Evolutionary conservation across 2,329 filamentous ascomycete genomes (phyloP).

Genomic region (Westerdykella sp.): DNA sequence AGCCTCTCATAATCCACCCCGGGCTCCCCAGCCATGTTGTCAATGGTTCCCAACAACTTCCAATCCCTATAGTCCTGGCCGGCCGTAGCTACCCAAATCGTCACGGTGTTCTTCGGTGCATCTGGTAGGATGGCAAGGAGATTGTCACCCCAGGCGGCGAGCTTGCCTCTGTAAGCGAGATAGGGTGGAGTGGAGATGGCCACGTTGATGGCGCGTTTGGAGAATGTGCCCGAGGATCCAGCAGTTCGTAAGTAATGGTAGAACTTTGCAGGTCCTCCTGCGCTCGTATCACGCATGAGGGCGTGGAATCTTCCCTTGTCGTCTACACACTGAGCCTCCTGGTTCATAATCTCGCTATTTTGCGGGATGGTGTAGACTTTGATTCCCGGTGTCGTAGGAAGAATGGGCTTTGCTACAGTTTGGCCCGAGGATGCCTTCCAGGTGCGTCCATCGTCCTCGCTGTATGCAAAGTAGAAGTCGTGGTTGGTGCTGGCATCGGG

Average conservation of each 20-base stretch:
- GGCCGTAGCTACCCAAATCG: slow-evolving; percentile 26
- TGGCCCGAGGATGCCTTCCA: slow-evolving; percentile 41
- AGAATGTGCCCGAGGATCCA: slow-evolving; percentile 19
- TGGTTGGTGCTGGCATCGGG: slow-evolving; percentile 46
- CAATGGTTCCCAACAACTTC: slow-evolving; percentile 26
- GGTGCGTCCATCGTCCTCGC: slow-evolving; percentile 40
- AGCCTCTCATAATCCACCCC: slow-evolving; percentile 28
- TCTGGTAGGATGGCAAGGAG: slow-evolving; percentile 28
- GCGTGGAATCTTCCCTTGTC: slow-evolving; percentile 44
- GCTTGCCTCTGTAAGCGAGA: slow-evolving; percentile 29
- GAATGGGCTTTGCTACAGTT: slow-evolving; percentile 39
- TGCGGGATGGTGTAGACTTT: slow-evolving; percentile 43
- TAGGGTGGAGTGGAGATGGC: slow-evolving; percentile 27
- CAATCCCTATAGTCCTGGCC: slow-evolving; percentile 23
- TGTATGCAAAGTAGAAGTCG: slow-evolving; percentile 46
- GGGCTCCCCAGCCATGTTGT: slow-evolving; percentile 28
- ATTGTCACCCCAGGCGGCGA: slow-evolving; percentile 22
- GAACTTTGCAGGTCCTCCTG: slow-evolving; percentile 19
- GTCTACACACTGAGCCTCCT: slow-evolving; percentile 47
- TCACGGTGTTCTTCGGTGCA: slow-evolving; percentile 21
- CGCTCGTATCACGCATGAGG: slow-evolving; percentile 42
- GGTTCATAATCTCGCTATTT: slow-evolving; percentile 45
- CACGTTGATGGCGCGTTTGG: slow-evolving; percentile 26
- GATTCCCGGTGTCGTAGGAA: slow-evolving; percentile 39
- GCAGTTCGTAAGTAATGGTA: slow-evolving; percentile 29